phyloP scores from a whole-genome alignment of 352 stramenopile species.

The Lagenidium giganteum region DNA sequence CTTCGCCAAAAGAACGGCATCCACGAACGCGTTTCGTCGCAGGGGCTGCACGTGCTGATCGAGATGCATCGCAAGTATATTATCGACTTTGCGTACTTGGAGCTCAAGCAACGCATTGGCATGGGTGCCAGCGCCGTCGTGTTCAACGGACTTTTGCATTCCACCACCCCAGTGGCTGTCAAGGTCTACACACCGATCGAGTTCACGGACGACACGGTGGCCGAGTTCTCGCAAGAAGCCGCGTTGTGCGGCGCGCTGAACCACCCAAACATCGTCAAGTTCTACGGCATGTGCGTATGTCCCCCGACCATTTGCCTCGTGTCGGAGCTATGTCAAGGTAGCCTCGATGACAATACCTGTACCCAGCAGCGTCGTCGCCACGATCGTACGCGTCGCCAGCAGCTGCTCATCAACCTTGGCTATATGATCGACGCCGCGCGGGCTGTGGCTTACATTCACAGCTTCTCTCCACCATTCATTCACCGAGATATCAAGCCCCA shows the following conservation, averaged over 20 bases:
- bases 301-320: conserved; percentile 67
- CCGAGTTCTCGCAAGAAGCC: conserved; percentile 49
- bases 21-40: conserved; percentile 4
- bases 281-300: conserved; percentile 63
- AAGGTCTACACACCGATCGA: conserved; percentile 56
- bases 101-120: conserved; percentile 36
- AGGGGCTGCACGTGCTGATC: conserved; percentile 42
- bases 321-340: conserved; percentile 70
- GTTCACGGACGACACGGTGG: conserved; percentile 50
- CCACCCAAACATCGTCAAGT: conserved; percentile 52
- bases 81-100: conserved; percentile 48
- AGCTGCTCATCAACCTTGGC: conserved; percentile 55
- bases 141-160: conserved; percentile 32
- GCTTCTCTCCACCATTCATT: conserved; percentile 64
- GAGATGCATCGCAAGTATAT: conserved; percentile 40
- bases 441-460: conserved; percentile 66
- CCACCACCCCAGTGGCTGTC: conserved; percentile 34
- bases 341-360: conserved; percentile 34
- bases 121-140: conserved; percentile 37
- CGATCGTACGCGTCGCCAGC: conserved; percentile 20
- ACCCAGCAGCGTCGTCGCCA: background rate
- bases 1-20: background rate
- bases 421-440: conserved; percentile 69
- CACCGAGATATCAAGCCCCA: conserved; percentile 69
- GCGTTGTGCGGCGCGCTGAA: conserved; percentile 31